Evolutionary conservation across 2,329 filamentous ascomycete genomes (phyloP).

Genomic region (Verticillium zaregamsianum): DNA sequence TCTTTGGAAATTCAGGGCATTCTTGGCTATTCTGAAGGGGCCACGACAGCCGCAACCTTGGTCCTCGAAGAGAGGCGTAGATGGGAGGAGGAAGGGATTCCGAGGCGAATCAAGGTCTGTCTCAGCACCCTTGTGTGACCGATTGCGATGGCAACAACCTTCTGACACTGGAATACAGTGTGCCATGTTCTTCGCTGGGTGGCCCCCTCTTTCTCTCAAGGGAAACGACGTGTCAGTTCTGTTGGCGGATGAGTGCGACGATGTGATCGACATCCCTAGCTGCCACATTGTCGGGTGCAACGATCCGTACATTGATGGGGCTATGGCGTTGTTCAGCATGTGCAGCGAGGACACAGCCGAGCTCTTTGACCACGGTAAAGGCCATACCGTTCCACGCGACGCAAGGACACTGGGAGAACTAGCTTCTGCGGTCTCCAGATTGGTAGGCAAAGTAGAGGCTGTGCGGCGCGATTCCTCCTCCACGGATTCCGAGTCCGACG

Average conservation of each 20-base stretch:
- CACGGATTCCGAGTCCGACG: neutral
- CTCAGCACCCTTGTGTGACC: neutral
- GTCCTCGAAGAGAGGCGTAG: neutral
- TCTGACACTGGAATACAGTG: slow-evolving; percentile 25
- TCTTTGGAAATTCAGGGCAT: neutral
- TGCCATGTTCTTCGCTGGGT: slow-evolving; percentile 41
- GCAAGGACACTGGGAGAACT: slow-evolving; percentile 27
- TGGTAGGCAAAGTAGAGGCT: neutral
- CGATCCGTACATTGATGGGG: slow-evolving; percentile 33
- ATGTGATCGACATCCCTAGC: slow-evolving; percentile 33
- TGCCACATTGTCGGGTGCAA: slow-evolving; percentile 33
- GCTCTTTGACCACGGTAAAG: slow-evolving; percentile 38
- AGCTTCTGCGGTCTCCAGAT: slow-evolving; percentile 15
- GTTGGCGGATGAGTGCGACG: slow-evolving; percentile 33
- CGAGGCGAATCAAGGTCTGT: slow-evolving; percentile 30
- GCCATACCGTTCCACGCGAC: slow-evolving; percentile 33
- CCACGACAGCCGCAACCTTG: neutral
- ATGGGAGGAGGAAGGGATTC: slow-evolving; percentile 21
- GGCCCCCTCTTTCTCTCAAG: slow-evolving; percentile 31
- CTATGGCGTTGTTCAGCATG: slow-evolving; percentile 35
- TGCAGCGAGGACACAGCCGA: slow-evolving; percentile 35
- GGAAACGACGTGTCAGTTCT: slow-evolving; percentile 20
- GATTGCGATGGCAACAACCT: neutral
- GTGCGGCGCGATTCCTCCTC: neutral
- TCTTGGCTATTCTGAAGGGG: slow-evolving; percentile 10